Evolutionary conservation across 192 early-diverging fungal species (phyloP), one percentile per base, ranked within the genome.

Genomic region (Coemansia sp.): DNA sequence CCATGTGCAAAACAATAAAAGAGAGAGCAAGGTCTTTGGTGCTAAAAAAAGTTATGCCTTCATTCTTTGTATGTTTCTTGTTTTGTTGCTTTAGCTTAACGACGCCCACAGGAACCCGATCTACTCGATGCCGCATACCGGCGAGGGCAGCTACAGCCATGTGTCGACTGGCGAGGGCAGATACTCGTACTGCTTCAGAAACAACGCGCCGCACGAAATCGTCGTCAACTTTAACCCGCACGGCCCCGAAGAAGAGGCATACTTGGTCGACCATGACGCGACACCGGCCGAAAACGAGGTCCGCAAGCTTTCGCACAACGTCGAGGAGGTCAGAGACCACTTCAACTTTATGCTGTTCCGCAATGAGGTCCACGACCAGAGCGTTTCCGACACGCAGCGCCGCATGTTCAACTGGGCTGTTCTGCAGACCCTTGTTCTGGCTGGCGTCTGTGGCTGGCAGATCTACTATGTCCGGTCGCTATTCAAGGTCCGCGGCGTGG

Each of bases 311-410:
- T 68, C 75, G 29, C 69, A 72, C 60, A 78, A 78, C 56, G 60
- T 78, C 45, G 75, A 78, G 50, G 75, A 78, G 63, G 64, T 78
- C 56, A 68, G 49, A 32, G 75, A 78, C 32, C 75, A 78, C 58
- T 78, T 78, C 59, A 65, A 69, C 66, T 68, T 71, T 69, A 78
- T 78, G 75, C 55, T 78, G 62, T 72, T 72, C 71, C 75, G 75
- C 59, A 69, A 78, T 46, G 71, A 78, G 66, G 67, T 78, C 45
- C 75, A 72, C 48, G 69, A 78, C 57, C 65, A 72, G 54, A 72
- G 67, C 61, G 75, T 72, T 25, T 57, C 69, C 10, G 69, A 69
- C 32, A 78, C 75, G 19, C 75, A 78, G 59, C 52, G 48, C 36
- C 65, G 66, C 45, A 78, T 78, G 70, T 78, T 78, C 70, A 48